These are phyloP conservation scores for Fusarium anguioides DNA, from an alignment of 2,329 filamentous ascomycete genomes.

Conservation along the genomic window DNA sequence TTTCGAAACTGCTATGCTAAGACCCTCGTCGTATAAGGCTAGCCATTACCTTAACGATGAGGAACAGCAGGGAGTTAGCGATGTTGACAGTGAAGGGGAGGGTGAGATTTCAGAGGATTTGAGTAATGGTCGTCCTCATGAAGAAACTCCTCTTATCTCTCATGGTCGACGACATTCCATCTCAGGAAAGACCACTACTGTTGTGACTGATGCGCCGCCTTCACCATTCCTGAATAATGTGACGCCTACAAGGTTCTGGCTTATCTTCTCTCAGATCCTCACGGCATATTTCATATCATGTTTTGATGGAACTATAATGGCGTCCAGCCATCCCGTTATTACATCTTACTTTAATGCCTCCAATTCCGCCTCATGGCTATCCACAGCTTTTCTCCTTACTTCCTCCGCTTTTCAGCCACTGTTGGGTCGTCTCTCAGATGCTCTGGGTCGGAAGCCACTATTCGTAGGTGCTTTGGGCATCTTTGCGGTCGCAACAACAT, in stretches of 20 bases:
- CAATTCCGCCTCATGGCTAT: conserved; percentile 85
- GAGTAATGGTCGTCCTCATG: conserved; percentile 25
- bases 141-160: conserved; percentile 45
- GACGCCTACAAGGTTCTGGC: conserved; percentile 66
- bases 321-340: conserved; percentile 82
- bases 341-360: conserved; percentile 82
- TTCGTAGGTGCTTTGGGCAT: conserved; percentile 73
- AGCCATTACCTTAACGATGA: conserved; percentile 31
- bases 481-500: conserved; percentile 73
- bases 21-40: conserved; percentile 37
- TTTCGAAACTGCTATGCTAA: conserved; percentile 54
- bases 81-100: conserved; percentile 20
- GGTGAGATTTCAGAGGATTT: conserved; percentile 14
- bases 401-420: conserved; percentile 81
- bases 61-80: conserved; percentile 16
- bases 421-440: conserved; percentile 79
- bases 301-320: conserved; percentile 86
- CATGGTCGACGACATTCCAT: conserved; percentile 27
- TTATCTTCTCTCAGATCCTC: conserved; percentile 70
- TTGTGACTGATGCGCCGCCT: conserved; percentile 16
- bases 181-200: conserved; percentile 26
- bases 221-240: conserved; percentile 59
- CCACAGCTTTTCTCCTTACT: conserved; percentile 81
- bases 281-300: conserved; percentile 68
- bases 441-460: conserved; percentile 73